These are phyloP conservation scores for Candida pseudoglaebosa DNA, from an alignment of 805 yeast species.

Conservation along the genomic window DNA sequence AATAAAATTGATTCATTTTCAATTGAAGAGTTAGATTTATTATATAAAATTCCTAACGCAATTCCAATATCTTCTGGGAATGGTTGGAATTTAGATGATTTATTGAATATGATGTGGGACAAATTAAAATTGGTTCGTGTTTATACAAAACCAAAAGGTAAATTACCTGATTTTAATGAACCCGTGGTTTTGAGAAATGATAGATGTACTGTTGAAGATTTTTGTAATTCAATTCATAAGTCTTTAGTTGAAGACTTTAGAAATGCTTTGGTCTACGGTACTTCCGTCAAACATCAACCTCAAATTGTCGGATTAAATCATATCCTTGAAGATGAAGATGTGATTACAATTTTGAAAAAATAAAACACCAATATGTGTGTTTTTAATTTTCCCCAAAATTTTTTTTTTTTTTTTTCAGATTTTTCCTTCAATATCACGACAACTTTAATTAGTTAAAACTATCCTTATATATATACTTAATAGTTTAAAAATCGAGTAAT, in stretches of 20 bases:
- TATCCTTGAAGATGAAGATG: constrained; percentile 90
- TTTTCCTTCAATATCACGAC: too few species aligned
- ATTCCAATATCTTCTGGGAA: constrained; percentile 94
- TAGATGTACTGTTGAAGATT: constrained; percentile 85
- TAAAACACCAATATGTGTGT: too few species aligned
- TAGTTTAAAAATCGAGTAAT: too few species aligned
- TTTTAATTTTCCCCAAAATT: too few species aligned
- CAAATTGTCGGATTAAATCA: constrained; percentile 91
- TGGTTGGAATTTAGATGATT: constrained; percentile 96
- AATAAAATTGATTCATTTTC: constrained; percentile 96
- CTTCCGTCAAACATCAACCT: constrained; percentile 96
- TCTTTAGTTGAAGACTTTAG: constrained; percentile 90
- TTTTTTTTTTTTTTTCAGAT: too few species aligned
- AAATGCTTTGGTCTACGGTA: constrained; percentile 89
- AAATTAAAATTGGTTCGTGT: constrained; percentile 87
- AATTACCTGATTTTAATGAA: constrained; percentile 86
- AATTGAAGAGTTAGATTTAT: constrained; percentile 84
- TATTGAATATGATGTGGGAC: constrained; percentile 94
- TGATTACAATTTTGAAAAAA: constrained; percentile 87
- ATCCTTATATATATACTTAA: background rate
- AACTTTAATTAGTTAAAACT: background rate
- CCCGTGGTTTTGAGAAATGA: constrained; percentile 89
- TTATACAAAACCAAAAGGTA: constrained; percentile 95
- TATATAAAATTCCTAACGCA: constrained; percentile 92
- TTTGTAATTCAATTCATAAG: constrained; percentile 95